Conservation (phyloP, 495 filamentous ascomycete species). For the Extremus antarcticus region DNA sequence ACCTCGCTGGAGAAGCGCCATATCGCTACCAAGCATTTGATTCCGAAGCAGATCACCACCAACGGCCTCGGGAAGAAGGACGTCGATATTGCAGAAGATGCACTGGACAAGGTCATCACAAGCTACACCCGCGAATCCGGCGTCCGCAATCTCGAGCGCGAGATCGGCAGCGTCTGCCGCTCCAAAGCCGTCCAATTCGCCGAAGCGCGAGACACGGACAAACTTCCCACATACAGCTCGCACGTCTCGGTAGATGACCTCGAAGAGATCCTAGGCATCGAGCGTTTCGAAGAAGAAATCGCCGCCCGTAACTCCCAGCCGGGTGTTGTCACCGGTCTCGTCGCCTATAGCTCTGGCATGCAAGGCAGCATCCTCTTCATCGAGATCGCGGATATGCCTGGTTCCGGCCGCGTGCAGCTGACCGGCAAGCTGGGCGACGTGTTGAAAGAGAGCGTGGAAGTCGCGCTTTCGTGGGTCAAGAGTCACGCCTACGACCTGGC, state of each 20-base stretch:
- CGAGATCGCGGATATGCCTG: slow-evolving; percentile 95
- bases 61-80: slow-evolving; percentile 70
- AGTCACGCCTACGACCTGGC: slow-evolving; percentile 89
- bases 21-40: slow-evolving; percentile 83
- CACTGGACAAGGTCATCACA: slow-evolving; percentile 87
- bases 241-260: slow-evolving; percentile 65
- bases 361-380: slow-evolving; percentile 98
- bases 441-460: slow-evolving; percentile 92
- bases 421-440: slow-evolving; percentile 98
- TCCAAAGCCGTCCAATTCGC: slow-evolving; percentile 92
- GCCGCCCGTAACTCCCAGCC: slow-evolving; percentile 78
- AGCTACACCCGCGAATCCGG: slow-evolving; percentile 97
- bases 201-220: slow-evolving; percentile 69
- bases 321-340: slow-evolving; percentile 91
- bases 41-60: slow-evolving; percentile 79
- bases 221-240: slow-evolving; percentile 61
- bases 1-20: slow-evolving; percentile 97
- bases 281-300: slow-evolving; percentile 92
- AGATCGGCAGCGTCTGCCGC: slow-evolving; percentile 87
- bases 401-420: slow-evolving; percentile 83
- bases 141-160: slow-evolving; percentile 90
- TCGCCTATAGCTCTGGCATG: slow-evolving; percentile 88
- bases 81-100: slow-evolving; percentile 65
- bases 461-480: slow-evolving; percentile 93
- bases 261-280: slow-evolving; percentile 83